A percentile compares a stretch with the other conserved stretches of the same genome.
phyloP scores from a whole-genome alignment of 768 basidiomycete species.

The Mycena chlorophos region DNA sequence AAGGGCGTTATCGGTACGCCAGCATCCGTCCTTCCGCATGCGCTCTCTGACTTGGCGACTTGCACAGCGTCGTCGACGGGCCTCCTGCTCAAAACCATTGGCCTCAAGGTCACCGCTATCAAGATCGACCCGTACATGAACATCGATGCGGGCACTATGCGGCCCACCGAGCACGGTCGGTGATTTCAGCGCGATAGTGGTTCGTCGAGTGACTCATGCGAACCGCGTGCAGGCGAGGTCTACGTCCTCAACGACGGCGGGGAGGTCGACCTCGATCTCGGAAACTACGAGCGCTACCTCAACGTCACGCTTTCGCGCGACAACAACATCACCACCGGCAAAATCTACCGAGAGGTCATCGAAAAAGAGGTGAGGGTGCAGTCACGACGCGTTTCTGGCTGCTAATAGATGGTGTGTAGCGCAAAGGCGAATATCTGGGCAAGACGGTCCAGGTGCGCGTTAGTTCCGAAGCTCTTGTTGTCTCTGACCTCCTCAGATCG shows the following conservation, averaged over 20 bases:
- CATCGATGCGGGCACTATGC: constrained; percentile 99
- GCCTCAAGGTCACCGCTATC: constrained; percentile 96
- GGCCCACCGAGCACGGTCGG: constrained; percentile 96
- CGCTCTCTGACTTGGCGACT: constrained; percentile 15
- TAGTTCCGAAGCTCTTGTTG: constrained; percentile 22
- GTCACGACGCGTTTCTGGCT: constrained; percentile 7
- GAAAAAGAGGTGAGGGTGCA: constrained; percentile 79
- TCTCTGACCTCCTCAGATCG: constrained; percentile 54
- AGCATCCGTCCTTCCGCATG: constrained; percentile 23
- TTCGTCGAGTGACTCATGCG: background rate
- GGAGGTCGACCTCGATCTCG: constrained; percentile 95
- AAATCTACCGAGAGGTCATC: constrained; percentile 96
- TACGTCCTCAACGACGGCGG: constrained; percentile 98
- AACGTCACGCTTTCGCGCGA: constrained; percentile 91
- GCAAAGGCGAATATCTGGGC: constrained; percentile 87
- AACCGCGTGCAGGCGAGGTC: constrained; percentile 75
- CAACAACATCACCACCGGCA: constrained; percentile 98
- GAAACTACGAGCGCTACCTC: constrained; percentile 98
- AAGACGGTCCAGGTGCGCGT: constrained; percentile 86
- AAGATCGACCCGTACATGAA: constrained; percentile 99
- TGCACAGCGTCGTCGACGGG: constrained; percentile 90
- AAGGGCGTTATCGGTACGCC: constrained; percentile 96
- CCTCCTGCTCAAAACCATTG: constrained; percentile 89
- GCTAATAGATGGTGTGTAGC: constrained; percentile 36
- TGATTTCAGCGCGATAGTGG: background rate